A percentile compares a stretch with the other conserved stretches of the same genome.
Conservation (phyloP, 805 yeast species). For the Zygosaccharomyces bailii region DNA sequence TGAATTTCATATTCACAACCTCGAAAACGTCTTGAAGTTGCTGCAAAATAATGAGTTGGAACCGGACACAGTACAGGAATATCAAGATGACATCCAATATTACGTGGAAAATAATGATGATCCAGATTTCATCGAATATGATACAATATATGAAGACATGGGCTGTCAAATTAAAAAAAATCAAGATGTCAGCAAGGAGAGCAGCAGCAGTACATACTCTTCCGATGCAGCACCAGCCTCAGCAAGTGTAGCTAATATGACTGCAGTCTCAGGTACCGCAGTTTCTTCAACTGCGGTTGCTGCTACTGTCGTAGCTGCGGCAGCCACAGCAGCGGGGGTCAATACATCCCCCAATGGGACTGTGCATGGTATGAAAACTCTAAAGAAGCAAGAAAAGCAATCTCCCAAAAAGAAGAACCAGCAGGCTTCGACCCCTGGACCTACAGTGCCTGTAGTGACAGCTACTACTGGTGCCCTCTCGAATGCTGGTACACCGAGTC, state of each 20-base stretch:
- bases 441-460: constrained; percentile 17
- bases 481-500: constrained; percentile 25
- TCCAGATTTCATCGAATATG: constrained; percentile 90
- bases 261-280: not conserved
- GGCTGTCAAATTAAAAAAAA: constrained; percentile 49
- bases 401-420: constrained; percentile 40
- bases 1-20: constrained; percentile 68
- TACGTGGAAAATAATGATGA: constrained; percentile 93
- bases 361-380: constrained; percentile 3
- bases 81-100: constrained; percentile 86
- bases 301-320: not conserved
- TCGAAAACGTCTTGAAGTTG: constrained; percentile 73
- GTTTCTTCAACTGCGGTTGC: not conserved
- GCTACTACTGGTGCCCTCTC: constrained; percentile 26
- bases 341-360: constrained; percentile 4
- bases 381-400: constrained; percentile 27
- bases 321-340: constrained; percentile 2
- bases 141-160: constrained; percentile 83
- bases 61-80: constrained; percentile 68
- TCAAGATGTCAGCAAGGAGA: constrained; percentile 40
- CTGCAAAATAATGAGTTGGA: constrained; percentile 78
- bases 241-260: not conserved
- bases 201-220: constrained; percentile 4
- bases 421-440: constrained; percentile 20
- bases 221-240: not conserved